Base-by-base conservation (phyloP, 441 rosid species). In the Gossypium lobatum region DNA sequence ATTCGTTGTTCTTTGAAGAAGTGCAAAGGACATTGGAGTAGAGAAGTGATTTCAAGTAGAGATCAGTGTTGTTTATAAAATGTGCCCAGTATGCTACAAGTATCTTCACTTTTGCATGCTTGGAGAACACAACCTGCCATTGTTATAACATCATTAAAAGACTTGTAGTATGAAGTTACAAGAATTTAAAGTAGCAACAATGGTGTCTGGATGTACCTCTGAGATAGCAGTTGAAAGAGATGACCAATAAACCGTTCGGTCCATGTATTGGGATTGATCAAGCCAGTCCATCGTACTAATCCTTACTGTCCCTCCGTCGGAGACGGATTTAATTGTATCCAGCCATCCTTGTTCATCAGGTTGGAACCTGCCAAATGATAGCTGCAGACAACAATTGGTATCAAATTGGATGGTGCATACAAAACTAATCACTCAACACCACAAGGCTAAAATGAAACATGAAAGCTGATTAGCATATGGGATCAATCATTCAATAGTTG, bases 211-310 rank as follows among this genome's bases (percentile, higher is more conserved):
- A 74, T 45, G 10, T 85, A 89, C 98, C 96, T 93, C 84, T 6
- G 97, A 86, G 73, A 93, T 70, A 14, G 93, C 88, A 8, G 93
- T 82, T 48, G 95, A 88, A 73, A 93, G 85, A 21, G 92, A 82
- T 31, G 95, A 76, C 97, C 97, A 93, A 66, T 85, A 92, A 80
- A 92, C 85, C 5, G 80, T 84, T 65, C 78, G 86, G 6, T 81
- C 53, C 23, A 73, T 74, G 66, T 69, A 92, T 21, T 91, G 93
- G 50, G 96, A 90, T 80, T 93, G 98, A 28, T 97, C 96, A 59
- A 93, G 96, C 97, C 97, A 93, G 70, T 93, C 98, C 95, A 92
- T 93, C 7, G 95, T 89, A 73, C 78, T 90, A 65, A 93, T 92
- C 78, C 95, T 85, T 26, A 93, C 85, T 0, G 85, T 85, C 62